phyloP scores from a whole-genome alignment of 179 eudicot genomes.

The Actinidia chinensis region DNA sequence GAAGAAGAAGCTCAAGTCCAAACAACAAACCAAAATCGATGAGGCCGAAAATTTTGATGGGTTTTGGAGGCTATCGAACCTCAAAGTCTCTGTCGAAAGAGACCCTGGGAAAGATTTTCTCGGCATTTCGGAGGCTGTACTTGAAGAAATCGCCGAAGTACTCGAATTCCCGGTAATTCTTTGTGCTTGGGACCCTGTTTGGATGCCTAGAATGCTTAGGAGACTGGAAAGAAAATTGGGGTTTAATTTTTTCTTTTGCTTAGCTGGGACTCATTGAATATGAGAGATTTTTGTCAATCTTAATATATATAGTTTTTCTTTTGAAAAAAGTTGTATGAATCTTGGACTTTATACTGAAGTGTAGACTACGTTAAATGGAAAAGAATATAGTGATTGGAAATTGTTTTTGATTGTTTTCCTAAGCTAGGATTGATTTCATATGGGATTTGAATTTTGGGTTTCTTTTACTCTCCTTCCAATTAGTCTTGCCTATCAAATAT shows the following conservation, averaged over 20 bases:
- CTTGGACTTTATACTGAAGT: too few relatives aligned
- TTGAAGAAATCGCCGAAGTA: constrained; percentile 81
- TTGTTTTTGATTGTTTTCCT: background rate
- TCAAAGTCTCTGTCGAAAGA: constrained; percentile 51
- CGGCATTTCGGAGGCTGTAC: constrained; percentile 63
- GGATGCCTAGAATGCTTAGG: background rate
- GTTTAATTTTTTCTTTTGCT: background rate
- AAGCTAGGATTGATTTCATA: too few relatives aligned
- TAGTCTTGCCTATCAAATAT: too few relatives aligned
- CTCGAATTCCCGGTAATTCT: constrained; percentile 83
- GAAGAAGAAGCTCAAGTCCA: constrained; percentile 63
- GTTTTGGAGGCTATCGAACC: constrained; percentile 76
- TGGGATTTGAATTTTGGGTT: too few relatives aligned
- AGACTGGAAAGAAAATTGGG: background rate
- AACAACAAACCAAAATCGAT: constrained; percentile 37
- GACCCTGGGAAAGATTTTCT: constrained; percentile 97
- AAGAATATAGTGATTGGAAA: too few relatives aligned
- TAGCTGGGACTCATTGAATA: too few relatives aligned
- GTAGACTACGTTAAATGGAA: too few relatives aligned
- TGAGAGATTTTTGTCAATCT: background rate
- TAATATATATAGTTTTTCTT: background rate
- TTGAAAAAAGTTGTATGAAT: too few relatives aligned
- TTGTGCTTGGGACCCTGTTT: background rate
- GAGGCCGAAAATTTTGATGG: constrained; percentile 50
- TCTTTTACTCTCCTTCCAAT: too few relatives aligned